Evolutionary conservation across 2,329 filamentous ascomycete species (phyloP).

Genomic region (Tolypocladium endophyticum): DNA sequence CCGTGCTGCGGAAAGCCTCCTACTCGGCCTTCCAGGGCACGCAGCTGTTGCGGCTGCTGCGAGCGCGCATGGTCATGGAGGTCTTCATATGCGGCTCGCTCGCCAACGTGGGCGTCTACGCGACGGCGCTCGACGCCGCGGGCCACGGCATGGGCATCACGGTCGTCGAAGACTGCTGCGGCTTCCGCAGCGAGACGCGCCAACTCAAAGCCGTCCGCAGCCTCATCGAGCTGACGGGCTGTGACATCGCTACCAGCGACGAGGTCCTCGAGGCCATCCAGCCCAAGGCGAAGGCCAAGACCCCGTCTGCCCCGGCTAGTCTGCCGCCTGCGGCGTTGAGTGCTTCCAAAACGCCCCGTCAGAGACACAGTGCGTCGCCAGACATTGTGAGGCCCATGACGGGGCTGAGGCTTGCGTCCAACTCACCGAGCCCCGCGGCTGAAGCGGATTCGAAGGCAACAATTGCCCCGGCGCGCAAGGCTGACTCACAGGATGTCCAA

Average conservation of each 20-base stretch:
- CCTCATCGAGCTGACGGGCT: constrained; percentile 66
- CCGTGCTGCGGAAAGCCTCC: constrained; percentile 55
- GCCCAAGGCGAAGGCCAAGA: constrained; percentile 4
- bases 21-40: constrained; percentile 83
- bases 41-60: constrained; percentile 61
- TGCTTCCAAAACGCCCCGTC: neutral
- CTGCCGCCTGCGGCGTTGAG: neutral
- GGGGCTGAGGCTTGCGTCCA: constrained; percentile 15
- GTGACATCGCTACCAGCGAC: constrained; percentile 48
- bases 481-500: constrained; percentile 6
- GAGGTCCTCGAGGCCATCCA: constrained; percentile 38
- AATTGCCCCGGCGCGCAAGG: neutral
- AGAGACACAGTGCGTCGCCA: constrained; percentile 9
- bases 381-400: constrained; percentile 21
- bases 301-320: neutral
- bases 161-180: constrained; percentile 79
- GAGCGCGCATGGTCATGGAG: constrained; percentile 81
- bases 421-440: neutral
- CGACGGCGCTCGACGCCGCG: constrained; percentile 83
- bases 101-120: constrained; percentile 81
- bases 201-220: constrained; percentile 61
- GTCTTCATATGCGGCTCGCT: constrained; percentile 81
- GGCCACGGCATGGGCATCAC: constrained; percentile 81
- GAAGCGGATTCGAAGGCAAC: neutral
- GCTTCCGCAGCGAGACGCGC: constrained; percentile 59